phyloP scores from a whole-genome alignment of 2,329 filamentous ascomycete species.

The Fusarium anthophilum region DNA sequence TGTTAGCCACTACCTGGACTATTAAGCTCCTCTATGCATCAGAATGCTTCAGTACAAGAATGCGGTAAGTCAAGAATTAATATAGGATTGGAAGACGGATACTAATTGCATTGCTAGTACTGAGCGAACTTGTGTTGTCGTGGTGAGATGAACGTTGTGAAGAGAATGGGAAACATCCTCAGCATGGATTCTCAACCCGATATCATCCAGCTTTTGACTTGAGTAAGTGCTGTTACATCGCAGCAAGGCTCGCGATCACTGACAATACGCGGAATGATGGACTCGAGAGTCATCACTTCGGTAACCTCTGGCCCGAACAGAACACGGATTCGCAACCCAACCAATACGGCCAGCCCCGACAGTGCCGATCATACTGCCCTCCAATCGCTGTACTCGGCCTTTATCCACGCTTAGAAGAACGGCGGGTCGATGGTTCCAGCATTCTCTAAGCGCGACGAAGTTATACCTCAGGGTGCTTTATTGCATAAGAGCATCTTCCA shows the following conservation, averaged over 20 bases:
- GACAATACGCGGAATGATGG: not conserved
- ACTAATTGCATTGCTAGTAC: not conserved
- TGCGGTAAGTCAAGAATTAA: not conserved
- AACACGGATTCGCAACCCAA: not conserved
- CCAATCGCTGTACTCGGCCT: not conserved
- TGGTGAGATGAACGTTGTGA: not conserved
- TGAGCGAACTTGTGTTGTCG: not conserved
- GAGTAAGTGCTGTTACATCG: not conserved
- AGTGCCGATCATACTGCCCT: not conserved
- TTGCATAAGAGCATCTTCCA: not conserved
- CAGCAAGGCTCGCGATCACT: not conserved
- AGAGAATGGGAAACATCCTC: not conserved
- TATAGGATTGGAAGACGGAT: not conserved
- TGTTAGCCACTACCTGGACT: not conserved
- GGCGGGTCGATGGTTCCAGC: not conserved
- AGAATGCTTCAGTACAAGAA: not conserved
- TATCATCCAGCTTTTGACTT: not conserved
- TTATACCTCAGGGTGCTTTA: not conserved
- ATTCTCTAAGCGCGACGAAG: not conserved
- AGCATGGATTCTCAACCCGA: not conserved
- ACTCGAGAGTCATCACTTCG: not conserved
- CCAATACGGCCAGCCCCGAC: not conserved
- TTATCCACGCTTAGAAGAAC: not conserved
- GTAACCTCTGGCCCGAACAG: not conserved
- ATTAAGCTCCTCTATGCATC: not conserved